Conservation (phyloP, 148 eudicot genomes). For the Rhododendron kiyosumense region DNA sequence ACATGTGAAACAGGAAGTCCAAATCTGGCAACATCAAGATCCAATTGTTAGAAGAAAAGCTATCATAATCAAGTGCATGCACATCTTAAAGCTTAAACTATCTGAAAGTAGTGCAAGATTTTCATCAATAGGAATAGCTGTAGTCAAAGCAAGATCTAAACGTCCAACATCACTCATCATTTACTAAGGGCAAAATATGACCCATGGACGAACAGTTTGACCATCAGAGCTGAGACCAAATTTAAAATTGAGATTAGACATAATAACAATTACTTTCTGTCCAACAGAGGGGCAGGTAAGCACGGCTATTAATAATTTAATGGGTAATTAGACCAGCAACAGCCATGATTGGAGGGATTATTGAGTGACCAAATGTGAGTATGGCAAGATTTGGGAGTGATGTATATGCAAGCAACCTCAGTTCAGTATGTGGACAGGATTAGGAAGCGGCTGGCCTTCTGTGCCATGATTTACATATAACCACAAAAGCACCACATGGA, state of each 20-base stretch:
- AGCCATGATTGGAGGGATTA: background rate
- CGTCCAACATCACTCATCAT: background rate
- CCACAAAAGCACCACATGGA: background rate
- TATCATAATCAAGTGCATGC: background rate
- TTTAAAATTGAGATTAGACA: background rate
- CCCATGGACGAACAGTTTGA: background rate
- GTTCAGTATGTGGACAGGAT: background rate
- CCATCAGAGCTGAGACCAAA: background rate
- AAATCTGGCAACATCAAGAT: slow-evolving; percentile 43
- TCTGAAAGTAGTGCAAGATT: background rate
- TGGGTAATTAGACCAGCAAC: background rate
- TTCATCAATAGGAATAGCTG: background rate
- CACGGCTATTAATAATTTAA: background rate
- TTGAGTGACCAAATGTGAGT: too few relatives aligned
- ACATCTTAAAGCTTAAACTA: background rate
- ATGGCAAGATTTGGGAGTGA: background rate
- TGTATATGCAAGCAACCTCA: background rate
- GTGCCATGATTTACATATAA: background rate
- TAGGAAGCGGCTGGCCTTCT: background rate
- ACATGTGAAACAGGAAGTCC: slow-evolving; percentile 98
- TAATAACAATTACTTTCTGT: background rate
- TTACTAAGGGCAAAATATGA: background rate
- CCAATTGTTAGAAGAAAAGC: slow-evolving; percentile 8
- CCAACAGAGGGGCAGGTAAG: background rate
- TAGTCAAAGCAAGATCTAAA: background rate